Conservation (phyloP, 2,329 filamentous ascomycete genomes). For the Coleophoma crateriformis region DNA sequence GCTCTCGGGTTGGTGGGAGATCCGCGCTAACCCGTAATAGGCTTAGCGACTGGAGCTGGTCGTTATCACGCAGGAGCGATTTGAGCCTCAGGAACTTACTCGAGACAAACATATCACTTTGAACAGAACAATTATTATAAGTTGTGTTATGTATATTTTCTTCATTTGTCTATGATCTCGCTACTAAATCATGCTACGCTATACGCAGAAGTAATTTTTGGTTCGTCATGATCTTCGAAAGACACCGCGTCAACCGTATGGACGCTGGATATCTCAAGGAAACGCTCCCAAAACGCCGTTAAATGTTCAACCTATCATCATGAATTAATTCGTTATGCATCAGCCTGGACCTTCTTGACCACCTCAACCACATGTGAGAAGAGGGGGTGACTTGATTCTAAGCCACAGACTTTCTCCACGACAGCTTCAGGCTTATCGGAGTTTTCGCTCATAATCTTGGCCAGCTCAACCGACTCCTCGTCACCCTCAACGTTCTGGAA, state of each 20-base stretch:
- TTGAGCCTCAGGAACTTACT: not conserved
- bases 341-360: constrained; percentile 75
- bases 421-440: constrained; percentile 59
- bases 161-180: too few species aligned
- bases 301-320: constrained; percentile 2
- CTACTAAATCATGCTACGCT: not conserved
- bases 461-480: constrained; percentile 81
- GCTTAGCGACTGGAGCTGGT: not conserved
- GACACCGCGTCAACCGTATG: not conserved
- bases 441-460: constrained; percentile 75
- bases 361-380: constrained; percentile 70
- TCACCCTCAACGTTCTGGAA: constrained; percentile 95
- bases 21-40: not conserved
- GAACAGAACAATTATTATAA: too few species aligned
- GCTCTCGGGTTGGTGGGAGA: not conserved
- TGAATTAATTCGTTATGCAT: constrained; percentile 14
- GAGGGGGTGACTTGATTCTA: constrained; percentile 72
- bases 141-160: too few species aligned
- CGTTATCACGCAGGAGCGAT: not conserved
- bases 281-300: constrained; percentile 9
- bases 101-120: not conserved
- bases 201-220: not conserved
- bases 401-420: constrained; percentile 74
- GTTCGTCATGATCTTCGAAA: not conserved
- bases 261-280: constrained; percentile 2